Base-by-base conservation (phyloP, 805 yeast genomes). In the Starmerella bombicola region DNA sequence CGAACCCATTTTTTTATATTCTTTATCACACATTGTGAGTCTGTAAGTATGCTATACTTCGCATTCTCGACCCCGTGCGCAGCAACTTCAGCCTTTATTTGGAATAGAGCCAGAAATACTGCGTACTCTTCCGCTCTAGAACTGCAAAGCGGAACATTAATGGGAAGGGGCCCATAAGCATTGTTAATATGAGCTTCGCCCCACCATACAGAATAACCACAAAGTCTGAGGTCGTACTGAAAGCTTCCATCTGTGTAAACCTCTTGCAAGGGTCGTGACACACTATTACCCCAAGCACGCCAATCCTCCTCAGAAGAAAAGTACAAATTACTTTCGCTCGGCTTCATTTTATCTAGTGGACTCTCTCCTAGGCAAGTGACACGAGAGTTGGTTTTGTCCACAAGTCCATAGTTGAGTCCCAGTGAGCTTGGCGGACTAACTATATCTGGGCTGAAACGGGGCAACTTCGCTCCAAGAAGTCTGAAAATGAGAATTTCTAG, bases 41-140 rank as follows among this genome's bases (percentile, higher is more conserved):
- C 38, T 13, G 32, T 29, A 15, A 18, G 29, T n/a, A 38, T 34
- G 12, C 21, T 35, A 32, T 33, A 38, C 29, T 35, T 29, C 18
- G 12, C 13, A 5, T 16, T 18, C 19, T 19, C 18, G 9, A 21
- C 6, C 9, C 5, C 23, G 9, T 2, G 12, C 3, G 17, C 15
- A 17, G 19, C 25, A 1, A 20, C 18, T 24, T 33, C 41, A 13
- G 31, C 43, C 19, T 37, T 41, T 15, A 43, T 37, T 30, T 43
- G 36, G 5, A 43, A n/a, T 4, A 43, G 37, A 2, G 47, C 47
- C 7, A 43, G 29, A 19, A 43, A 40, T 4, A 43, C 29, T 1
- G 47, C 47, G 30, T 43, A 43, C 37, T 43, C 47, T 16, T 43
- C 45, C 10, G 45, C 44, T 16, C 38, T 31, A 5, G 45, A 41